These are phyloP conservation scores for Phanerochaete sordida DNA, from an alignment of 768 basidiomycete genomes.

Conservation along the genomic window DNA sequence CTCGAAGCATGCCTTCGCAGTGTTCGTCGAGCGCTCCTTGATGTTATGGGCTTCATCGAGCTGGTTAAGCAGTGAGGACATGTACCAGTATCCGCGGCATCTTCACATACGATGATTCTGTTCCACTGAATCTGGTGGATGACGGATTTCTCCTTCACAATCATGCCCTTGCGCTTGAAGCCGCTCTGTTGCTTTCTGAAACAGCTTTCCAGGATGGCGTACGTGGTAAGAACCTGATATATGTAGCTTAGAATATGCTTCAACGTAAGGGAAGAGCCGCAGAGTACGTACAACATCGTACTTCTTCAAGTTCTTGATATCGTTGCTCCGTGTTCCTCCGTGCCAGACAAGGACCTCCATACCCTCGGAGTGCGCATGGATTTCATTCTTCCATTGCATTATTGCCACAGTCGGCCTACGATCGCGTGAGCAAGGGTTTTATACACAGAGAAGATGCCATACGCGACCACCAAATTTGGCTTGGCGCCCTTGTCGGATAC, in stretches of 20 bases:
- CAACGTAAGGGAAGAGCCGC: no score
- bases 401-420: conserved; percentile 49
- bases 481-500: conserved; percentile 64
- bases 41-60: conserved; percentile 98
- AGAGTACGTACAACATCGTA: conserved; percentile 73
- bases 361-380: conserved; percentile 78
- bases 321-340: conserved; percentile 66
- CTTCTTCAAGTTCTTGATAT: conserved; percentile 68
- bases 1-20: conserved; percentile 95
- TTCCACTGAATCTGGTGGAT: conserved; percentile 86
- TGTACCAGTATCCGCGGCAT: not conserved
- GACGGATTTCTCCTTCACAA: conserved; percentile 86
- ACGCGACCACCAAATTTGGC: conserved; percentile 94
- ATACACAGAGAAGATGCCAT: conserved; percentile 28
- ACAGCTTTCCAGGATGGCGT: conserved; percentile 85
- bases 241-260: not conserved
- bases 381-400: conserved; percentile 92
- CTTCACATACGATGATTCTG: conserved; percentile 59
- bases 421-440: not conserved
- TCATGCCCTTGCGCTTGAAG: conserved; percentile 79
- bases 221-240: conserved; percentile 73
- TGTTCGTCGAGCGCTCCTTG: conserved; percentile 92
- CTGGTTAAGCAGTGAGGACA: conserved; percentile 32
- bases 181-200: conserved; percentile 93
- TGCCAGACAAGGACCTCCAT: conserved; percentile 93